These are phyloP conservation scores for Amniculicola lignicola DNA, from an alignment of 495 filamentous ascomycete genomes.

Conservation along the genomic window DNA sequence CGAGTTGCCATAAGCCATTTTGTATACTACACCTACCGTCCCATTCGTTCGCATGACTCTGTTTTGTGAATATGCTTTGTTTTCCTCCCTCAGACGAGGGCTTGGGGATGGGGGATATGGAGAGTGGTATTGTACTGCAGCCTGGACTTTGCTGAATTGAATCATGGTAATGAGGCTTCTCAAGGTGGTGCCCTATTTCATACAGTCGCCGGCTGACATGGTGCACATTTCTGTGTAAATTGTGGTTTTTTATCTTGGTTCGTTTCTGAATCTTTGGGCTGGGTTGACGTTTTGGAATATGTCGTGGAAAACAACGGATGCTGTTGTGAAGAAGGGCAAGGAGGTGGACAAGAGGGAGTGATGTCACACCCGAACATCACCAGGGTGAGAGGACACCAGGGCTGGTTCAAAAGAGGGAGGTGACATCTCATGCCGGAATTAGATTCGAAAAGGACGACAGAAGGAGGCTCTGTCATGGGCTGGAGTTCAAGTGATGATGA, in stretches of 20 bases:
- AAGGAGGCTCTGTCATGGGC: too few relatives aligned
- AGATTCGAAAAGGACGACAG: too few relatives aligned
- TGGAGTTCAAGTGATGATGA: too few relatives aligned
- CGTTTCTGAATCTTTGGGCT: conserved; percentile 73
- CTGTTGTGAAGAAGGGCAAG: too few relatives aligned
- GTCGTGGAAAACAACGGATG: too few relatives aligned
- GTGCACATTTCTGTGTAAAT: conserved; percentile 69
- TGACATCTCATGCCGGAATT: too few relatives aligned
- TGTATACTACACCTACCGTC: too few relatives aligned
- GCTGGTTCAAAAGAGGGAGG: too few relatives aligned
- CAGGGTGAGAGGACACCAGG: too few relatives aligned
- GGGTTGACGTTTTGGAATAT: conserved; percentile 52
- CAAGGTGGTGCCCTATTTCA: conserved; percentile 71
- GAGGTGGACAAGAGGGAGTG: too few relatives aligned
- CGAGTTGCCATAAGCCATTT: too few relatives aligned
- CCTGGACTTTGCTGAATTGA: conserved; percentile 54
- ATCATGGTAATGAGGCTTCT: conserved; percentile 73
- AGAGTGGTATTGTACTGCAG: conserved; percentile 33
- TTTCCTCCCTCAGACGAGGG: not conserved
- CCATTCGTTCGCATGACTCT: not conserved
- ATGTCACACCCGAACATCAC: too few relatives aligned
- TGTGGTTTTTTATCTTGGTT: conserved; percentile 74
- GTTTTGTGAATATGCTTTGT: not conserved
- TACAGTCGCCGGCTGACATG: conserved; percentile 66
- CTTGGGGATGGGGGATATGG: not conserved